phyloP scores from a whole-genome alignment of 768 basidiomycete genomes.

The Clitopilus passeckerianus region DNA sequence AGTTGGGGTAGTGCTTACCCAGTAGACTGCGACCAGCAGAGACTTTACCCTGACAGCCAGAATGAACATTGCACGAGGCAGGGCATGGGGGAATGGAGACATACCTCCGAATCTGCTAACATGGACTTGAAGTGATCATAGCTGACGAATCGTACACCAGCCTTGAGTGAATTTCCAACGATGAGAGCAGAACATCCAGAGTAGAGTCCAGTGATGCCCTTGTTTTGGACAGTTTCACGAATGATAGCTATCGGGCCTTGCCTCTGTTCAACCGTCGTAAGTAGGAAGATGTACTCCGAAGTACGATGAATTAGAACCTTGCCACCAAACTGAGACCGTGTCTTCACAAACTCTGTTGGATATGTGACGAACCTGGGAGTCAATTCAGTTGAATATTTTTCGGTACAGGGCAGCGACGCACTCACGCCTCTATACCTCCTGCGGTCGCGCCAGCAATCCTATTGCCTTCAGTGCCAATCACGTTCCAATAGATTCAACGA shows the following conservation, averaged over 20 bases:
- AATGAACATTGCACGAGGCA: neutral
- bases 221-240: conserved; percentile 62
- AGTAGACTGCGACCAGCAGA: conserved; percentile 80
- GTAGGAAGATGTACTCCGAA: conserved; percentile 6
- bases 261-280: conserved; percentile 22
- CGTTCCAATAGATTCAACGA: neutral
- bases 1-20: conserved; percentile 34
- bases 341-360: conserved; percentile 91
- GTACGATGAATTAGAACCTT: conserved; percentile 35
- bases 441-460: conserved; percentile 86
- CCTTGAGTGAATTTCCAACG: conserved; percentile 89
- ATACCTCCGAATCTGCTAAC: conserved; percentile 79
- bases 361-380: conserved; percentile 73
- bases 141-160: conserved; percentile 91
- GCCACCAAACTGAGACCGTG: conserved; percentile 87
- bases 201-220: conserved; percentile 86
- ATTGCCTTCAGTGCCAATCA: neutral
- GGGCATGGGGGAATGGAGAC: conserved; percentile 3
- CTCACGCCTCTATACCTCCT: conserved; percentile 90
- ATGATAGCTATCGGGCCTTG: conserved; percentile 74
- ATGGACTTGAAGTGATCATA: conserved; percentile 90
- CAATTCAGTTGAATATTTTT: conserved; percentile 27
- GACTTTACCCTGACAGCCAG: conserved; percentile 74
- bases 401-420: conserved; percentile 5
- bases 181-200: conserved; percentile 89